phyloP scores from a whole-genome alignment of 176 grass and related monocot species.

The Musa acuminata region DNA sequence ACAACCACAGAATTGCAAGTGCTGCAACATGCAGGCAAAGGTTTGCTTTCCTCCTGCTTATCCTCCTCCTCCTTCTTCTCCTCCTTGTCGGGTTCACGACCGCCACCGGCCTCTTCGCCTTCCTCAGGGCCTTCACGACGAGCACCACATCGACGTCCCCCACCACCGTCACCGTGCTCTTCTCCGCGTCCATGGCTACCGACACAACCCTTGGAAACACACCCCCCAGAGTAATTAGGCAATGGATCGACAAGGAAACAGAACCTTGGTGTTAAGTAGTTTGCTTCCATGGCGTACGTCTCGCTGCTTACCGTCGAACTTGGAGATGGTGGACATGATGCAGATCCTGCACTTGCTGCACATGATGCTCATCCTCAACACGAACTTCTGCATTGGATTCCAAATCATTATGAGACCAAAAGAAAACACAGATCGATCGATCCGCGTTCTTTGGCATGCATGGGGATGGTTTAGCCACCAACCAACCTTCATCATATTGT shows the following conservation, averaged over 20 bases:
- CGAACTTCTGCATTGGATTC: background rate
- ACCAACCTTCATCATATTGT: too few species aligned
- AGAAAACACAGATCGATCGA: too few species aligned
- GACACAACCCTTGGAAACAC: background rate
- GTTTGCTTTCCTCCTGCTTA: background rate
- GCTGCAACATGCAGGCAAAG: background rate
- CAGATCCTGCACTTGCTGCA: slow-evolving; percentile 2
- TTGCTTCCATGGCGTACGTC: background rate
- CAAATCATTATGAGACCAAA: too few species aligned
- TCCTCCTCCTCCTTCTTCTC: background rate
- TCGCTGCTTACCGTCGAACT: background rate
- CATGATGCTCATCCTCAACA: background rate
- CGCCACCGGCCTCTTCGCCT: background rate
- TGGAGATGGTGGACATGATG: background rate
- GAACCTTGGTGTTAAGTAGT: background rate
- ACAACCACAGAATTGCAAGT: background rate
- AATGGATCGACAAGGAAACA: background rate
- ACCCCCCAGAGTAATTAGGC: background rate
- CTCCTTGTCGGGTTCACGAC: background rate
- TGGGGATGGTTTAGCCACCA: too few species aligned
- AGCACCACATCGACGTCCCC: background rate
- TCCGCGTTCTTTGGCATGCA: too few species aligned
- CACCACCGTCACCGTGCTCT: background rate
- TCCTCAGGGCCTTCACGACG: slow-evolving; percentile 1
- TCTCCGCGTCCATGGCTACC: background rate